These are phyloP conservation scores for Sabuloglossum arenarium DNA, from an alignment of 495 filamentous ascomycete species.

Conservation along the genomic window DNA sequence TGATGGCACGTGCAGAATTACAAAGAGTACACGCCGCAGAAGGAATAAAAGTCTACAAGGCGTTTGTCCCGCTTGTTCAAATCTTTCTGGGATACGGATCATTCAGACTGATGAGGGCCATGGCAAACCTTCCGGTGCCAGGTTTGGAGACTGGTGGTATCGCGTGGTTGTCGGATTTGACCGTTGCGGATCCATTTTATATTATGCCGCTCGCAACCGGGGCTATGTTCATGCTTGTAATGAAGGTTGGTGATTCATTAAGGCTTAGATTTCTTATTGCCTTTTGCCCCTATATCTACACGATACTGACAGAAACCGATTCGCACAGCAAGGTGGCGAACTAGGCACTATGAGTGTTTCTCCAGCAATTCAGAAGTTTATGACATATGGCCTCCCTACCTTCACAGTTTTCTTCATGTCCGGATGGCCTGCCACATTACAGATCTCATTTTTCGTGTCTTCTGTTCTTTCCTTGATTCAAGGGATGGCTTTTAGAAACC, in stretches of 20 bases:
- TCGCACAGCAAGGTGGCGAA: slow-evolving; percentile 31
- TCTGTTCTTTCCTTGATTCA: slow-evolving; percentile 36
- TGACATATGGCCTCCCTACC: slow-evolving; percentile 37
- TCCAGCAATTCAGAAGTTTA: slow-evolving; percentile 23
- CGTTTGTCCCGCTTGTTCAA: slow-evolving; percentile 39
- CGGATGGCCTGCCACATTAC: slow-evolving; percentile 44
- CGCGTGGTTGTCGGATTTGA: slow-evolving; percentile 64
- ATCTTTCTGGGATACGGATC: slow-evolving; percentile 56
- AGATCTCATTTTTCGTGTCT: slow-evolving; percentile 47
- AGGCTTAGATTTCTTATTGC: neutral
- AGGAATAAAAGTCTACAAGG: slow-evolving; percentile 30
- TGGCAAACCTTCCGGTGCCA: slow-evolving; percentile 62
- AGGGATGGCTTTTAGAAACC: slow-evolving; percentile 27
- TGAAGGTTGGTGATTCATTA: slow-evolving; percentile 29
- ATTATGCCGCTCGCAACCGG: slow-evolving; percentile 42
- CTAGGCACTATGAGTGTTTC: slow-evolving; percentile 13
- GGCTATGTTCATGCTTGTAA: slow-evolving; percentile 26
- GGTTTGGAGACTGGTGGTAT: slow-evolving; percentile 45
- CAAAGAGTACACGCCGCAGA: slow-evolving; percentile 24
- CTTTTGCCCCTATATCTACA: neutral
- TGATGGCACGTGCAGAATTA: slow-evolving; percentile 25
- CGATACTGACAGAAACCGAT: neutral
- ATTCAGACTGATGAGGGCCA: slow-evolving; percentile 54
- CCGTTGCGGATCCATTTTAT: slow-evolving; percentile 51
- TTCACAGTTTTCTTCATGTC: slow-evolving; percentile 39